phyloP scores from a whole-genome alignment of 192 early-diverging fungal genomes.

The Umbelopsis isabellina region DNA sequence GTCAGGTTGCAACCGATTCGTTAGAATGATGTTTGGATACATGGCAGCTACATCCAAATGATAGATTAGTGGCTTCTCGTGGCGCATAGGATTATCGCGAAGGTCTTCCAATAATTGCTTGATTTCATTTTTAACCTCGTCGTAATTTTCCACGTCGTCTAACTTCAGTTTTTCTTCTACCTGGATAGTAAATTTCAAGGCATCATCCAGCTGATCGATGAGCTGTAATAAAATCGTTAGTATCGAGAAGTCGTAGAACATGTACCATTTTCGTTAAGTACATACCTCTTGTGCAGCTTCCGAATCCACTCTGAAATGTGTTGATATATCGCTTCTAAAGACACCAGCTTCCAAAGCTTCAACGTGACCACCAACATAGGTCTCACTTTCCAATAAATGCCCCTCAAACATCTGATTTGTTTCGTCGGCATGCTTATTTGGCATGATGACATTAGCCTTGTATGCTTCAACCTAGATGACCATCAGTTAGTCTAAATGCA shows the following conservation, averaged over 20 bases:
- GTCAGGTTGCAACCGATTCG: conserved; percentile 97
- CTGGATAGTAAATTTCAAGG: conserved; percentile 86
- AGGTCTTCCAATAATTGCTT: conserved; percentile 66
- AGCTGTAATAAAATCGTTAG: conserved; percentile 49
- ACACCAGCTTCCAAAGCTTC: conserved; percentile 99
- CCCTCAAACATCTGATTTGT: conserved; percentile 83
- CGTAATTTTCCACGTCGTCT: conserved; percentile 86
- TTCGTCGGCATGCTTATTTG: conserved; percentile 92
- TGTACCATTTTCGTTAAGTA: conserved; percentile 1
- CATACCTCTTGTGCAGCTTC: conserved; percentile 71
- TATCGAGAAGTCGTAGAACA: background rate
- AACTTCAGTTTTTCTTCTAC: conserved; percentile 78
- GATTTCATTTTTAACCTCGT: conserved; percentile 78
- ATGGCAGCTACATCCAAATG: conserved; percentile 99
- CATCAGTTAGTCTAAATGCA: background rate
- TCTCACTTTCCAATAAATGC: conserved; percentile 90
- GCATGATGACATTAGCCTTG: conserved; percentile 89
- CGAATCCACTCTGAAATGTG: conserved; percentile 79
- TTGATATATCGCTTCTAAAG: conserved; percentile 91
- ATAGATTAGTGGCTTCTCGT: conserved; percentile 87
- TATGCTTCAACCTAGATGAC: conserved; percentile 78
- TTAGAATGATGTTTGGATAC: conserved; percentile 99
- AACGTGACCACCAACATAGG: conserved; percentile 98
- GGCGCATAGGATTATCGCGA: conserved; percentile 79
- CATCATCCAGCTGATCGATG: conserved; percentile 90